Conservation (phyloP, 2,329 filamentous ascomycete genomes). For the Exutisphaerella laricina region DNA sequence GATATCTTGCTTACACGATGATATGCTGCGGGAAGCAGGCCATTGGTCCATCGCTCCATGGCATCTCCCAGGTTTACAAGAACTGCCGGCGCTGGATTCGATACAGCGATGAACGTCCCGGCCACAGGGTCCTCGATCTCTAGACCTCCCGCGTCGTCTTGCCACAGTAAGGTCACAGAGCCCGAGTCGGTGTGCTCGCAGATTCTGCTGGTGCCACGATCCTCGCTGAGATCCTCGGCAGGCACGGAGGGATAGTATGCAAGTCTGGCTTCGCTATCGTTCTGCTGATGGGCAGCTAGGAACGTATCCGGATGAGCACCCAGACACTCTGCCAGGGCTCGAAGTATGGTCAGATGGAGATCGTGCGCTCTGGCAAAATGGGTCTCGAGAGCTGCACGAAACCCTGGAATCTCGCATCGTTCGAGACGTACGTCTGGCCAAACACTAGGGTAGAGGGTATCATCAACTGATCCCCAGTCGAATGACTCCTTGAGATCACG, state of each 20-base stretch:
- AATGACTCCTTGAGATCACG: conserved; percentile 13
- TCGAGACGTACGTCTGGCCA: conserved; percentile 8
- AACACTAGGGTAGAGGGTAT: conserved; percentile 10
- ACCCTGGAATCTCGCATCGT: conserved; percentile 3
- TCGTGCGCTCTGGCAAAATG: conserved; percentile 8
- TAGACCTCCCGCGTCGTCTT: conserved; percentile 14
- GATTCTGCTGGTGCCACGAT: conserved; percentile 8
- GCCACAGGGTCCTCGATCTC: conserved; percentile 14
- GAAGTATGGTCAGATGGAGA: conserved; percentile 7
- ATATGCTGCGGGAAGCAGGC: conserved; percentile 8
- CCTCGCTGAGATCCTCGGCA: conserved; percentile 4
- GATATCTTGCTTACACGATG: conserved; percentile 10
- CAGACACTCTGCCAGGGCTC: conserved; percentile 9
- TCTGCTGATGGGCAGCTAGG: conserved; percentile 1
- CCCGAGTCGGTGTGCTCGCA: conserved; percentile 15
- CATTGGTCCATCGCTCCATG: conserved; percentile 15
- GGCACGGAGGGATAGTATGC: conserved; percentile 11
- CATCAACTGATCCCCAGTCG: conserved; percentile 10
- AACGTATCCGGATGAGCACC: conserved; percentile 5
- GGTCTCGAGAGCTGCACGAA: conserved; percentile 8
- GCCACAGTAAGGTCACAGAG: conserved; percentile 13
- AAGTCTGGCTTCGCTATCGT: conserved; percentile 12
- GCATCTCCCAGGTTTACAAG: conserved; percentile 16
- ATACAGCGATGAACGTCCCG: conserved; percentile 9
- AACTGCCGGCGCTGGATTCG: conserved; percentile 5